Conservation (phyloP, 805 yeast species). For the Candida rishiriensis region DNA sequence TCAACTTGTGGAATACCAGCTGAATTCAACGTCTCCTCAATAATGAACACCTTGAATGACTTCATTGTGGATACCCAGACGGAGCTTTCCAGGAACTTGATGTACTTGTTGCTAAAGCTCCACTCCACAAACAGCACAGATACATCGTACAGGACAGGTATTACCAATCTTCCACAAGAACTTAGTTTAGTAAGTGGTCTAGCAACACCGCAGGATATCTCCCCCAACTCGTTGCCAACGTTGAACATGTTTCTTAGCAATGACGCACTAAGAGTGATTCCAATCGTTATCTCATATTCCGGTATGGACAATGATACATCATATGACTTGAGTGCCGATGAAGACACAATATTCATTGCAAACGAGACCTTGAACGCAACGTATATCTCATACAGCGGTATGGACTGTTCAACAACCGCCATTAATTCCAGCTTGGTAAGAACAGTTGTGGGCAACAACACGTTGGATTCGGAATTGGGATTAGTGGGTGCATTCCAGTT, state of each 20-base stretch:
- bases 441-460: not conserved
- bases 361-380: constrained; percentile 6
- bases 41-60: constrained; percentile 26
- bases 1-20: constrained; percentile 10
- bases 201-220: not conserved
- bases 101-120: constrained; percentile 38
- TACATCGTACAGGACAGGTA: constrained; percentile 6
- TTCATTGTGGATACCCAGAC: constrained; percentile 41
- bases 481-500: constrained; percentile 9
- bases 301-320: constrained; percentile 26
- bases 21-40: constrained; percentile 18
- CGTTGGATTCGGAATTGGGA: no score
- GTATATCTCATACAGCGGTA: not conserved
- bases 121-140: constrained; percentile 14
- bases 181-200: constrained; percentile 4
- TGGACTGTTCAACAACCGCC: not conserved
- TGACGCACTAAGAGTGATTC: constrained; percentile 32
- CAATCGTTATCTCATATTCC: constrained; percentile 29
- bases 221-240: constrained; percentile 27
- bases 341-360: constrained; percentile 2
- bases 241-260: constrained; percentile 32
- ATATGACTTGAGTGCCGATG: constrained; percentile 24
- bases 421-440: no score
- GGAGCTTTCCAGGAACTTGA: constrained; percentile 39
- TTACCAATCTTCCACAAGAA: constrained; percentile 5